A percentile compares a stretch with the other conserved stretches of the same genome.
Conservation (phyloP, 2,329 filamentous ascomycete genomes). For the Xylariaceae sp. region DNA sequence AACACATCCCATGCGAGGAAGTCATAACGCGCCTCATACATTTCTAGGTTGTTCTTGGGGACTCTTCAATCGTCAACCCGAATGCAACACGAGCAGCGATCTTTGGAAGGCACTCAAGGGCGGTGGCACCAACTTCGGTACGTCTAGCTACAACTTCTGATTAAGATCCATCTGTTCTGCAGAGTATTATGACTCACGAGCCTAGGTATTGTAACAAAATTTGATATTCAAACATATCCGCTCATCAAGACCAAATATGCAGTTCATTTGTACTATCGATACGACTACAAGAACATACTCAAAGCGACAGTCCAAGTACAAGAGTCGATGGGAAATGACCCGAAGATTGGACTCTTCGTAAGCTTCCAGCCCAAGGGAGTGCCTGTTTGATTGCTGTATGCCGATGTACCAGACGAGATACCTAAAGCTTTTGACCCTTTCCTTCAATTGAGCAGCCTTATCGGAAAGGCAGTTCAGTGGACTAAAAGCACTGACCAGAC, state of each 20-base stretch:
- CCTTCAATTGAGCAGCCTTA: conserved; percentile 13
- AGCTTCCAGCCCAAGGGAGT: conserved; percentile 11
- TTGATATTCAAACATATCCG: conserved; percentile 18
- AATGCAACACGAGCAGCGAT: conserved; percentile 11
- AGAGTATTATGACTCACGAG: background rate
- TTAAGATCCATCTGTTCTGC: background rate
- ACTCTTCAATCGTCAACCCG: conserved; percentile 17
- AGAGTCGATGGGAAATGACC: conserved; percentile 20
- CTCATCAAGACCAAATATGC: conserved; percentile 15
- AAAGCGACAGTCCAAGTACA: conserved; percentile 10
- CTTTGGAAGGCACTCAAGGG: conserved; percentile 21
- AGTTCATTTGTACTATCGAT: conserved; percentile 15
- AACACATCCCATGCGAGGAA: background rate
- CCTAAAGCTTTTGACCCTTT: conserved; percentile 16
- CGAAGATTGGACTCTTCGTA: conserved; percentile 14
- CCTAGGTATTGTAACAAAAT: conserved; percentile 21
- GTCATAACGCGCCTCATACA: no score
- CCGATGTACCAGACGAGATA: conserved; percentile 1
- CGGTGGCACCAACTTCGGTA: conserved; percentile 21
- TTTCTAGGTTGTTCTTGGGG: conserved; percentile 13
- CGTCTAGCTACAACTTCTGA: background rate
- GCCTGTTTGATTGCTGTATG: conserved; percentile 16
- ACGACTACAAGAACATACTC: conserved; percentile 15
- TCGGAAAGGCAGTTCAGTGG: background rate
- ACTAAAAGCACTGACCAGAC: no score